These are phyloP conservation scores for Wickerhamomyces bovis DNA, from an alignment of 805 yeast species.

Conservation along the genomic window DNA sequence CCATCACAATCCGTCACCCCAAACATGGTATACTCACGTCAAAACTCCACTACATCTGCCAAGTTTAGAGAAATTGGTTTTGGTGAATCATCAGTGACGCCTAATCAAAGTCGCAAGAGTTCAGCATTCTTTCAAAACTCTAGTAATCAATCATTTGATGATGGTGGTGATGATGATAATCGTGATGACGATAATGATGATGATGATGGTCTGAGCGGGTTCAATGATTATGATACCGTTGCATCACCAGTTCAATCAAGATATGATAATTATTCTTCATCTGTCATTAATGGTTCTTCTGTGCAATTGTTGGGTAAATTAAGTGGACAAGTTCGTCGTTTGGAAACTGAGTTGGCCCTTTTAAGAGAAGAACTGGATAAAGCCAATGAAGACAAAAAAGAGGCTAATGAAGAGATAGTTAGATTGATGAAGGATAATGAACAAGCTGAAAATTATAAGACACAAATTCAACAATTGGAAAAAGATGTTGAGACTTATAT, in stretches of 20 bases:
- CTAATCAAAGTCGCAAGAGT: conserved; percentile 27
- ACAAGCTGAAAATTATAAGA: conserved; percentile 29
- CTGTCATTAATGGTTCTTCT: conserved; percentile 26
- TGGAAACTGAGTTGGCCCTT: conserved; percentile 71
- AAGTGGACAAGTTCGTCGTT: conserved; percentile 67
- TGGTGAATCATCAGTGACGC: conserved; percentile 46
- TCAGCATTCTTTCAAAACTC: conserved; percentile 6
- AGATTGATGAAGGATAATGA: conserved; percentile 52
- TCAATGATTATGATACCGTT: conserved; percentile 10
- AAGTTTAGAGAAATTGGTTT: conserved; percentile 27
- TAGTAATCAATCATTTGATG: neutral
- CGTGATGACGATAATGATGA: conserved; percentile 11
- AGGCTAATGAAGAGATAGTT: conserved; percentile 63
- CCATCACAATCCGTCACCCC: neutral
- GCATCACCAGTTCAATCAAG: conserved; percentile 16
- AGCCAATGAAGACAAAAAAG: conserved; percentile 51
- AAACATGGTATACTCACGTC: conserved; percentile 7
- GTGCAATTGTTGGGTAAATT: conserved; percentile 70
- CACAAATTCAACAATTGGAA: conserved; percentile 34
- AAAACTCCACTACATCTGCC: conserved; percentile 16
- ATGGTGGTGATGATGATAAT: conserved; percentile 10
- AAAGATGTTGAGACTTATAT: conserved; percentile 22
- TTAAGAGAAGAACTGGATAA: conserved; percentile 56
- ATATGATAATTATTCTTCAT: conserved; percentile 7
- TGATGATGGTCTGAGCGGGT: conserved; percentile 9